These are phyloP conservation scores for Balansia obtecta DNA, from an alignment of 2,329 filamentous ascomycete genomes.

Conservation along the genomic window DNA sequence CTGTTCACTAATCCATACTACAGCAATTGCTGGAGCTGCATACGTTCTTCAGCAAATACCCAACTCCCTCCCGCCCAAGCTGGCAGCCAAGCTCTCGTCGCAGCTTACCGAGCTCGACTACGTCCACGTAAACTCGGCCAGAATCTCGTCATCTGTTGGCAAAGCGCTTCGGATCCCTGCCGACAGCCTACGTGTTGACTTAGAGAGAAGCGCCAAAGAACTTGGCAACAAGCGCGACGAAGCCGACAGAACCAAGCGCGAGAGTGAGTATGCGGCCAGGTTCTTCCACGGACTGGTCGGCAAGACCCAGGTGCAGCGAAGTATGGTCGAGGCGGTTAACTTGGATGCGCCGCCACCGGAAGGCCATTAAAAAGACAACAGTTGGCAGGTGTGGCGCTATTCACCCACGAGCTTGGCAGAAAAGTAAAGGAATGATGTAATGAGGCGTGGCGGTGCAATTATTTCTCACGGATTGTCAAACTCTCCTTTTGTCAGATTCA, in stretches of 20 bases:
- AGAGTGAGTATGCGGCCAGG: constrained; percentile 77
- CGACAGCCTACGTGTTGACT: constrained; percentile 69
- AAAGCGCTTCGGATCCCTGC: constrained; percentile 81
- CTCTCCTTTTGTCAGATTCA: background rate
- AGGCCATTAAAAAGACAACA: constrained; percentile 13
- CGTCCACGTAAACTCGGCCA: constrained; percentile 73
- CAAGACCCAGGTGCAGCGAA: constrained; percentile 41
- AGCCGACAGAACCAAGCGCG: constrained; percentile 65
- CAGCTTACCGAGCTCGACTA: constrained; percentile 81
- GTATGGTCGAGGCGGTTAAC: constrained; percentile 38
- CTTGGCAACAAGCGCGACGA: constrained; percentile 68
- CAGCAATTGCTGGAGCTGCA: constrained; percentile 61
- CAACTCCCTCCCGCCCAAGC: constrained; percentile 71
- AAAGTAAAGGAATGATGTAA: background rate
- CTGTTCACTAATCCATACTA: background rate
- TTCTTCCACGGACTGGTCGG: constrained; percentile 83
- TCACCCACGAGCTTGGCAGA: background rate
- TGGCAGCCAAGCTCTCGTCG: constrained; percentile 71
- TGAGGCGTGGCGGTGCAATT: background rate
- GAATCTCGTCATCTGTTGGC: constrained; percentile 76
- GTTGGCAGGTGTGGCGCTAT: background rate
- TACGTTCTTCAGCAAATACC: constrained; percentile 84
- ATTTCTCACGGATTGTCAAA: background rate
- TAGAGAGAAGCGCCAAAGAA: constrained; percentile 78
- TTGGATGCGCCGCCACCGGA: constrained; percentile 38